A percentile compares a stretch with the other conserved stretches of the same genome.
Conservation (phyloP, 2,329 filamentous ascomycete species). For the Thelonectria olida region DNA sequence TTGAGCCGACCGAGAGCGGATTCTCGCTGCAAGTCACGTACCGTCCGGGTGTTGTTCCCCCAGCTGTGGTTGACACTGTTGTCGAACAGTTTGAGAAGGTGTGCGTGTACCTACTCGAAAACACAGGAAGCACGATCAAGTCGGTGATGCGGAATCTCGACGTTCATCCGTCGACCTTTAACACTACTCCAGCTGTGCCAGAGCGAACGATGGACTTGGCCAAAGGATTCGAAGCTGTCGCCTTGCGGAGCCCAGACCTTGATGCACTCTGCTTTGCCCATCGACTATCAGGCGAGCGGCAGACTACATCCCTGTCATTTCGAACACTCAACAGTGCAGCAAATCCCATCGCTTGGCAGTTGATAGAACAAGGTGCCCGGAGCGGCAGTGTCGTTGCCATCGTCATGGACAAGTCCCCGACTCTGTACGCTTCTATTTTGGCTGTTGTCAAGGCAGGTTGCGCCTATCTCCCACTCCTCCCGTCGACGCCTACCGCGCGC, state of each 20-base stretch:
- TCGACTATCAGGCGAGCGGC: constrained; percentile 33
- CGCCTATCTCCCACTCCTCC: constrained; percentile 82
- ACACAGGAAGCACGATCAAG: constrained; percentile 33
- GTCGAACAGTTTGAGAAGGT: constrained; percentile 69
- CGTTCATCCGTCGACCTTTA: constrained; percentile 58
- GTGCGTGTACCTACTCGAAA: constrained; percentile 42
- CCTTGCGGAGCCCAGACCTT: constrained; percentile 56
- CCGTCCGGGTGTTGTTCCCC: constrained; percentile 59
- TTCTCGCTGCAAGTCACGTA: constrained; percentile 59
- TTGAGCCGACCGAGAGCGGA: constrained; percentile 66
- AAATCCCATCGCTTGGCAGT: constrained; percentile 67
- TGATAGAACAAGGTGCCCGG: constrained; percentile 58
- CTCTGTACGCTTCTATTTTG: constrained; percentile 78
- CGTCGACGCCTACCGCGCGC: constrained; percentile 72
- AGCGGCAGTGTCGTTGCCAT: constrained; percentile 73
- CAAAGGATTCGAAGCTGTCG: constrained; percentile 63
- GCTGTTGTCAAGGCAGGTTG: constrained; percentile 78
- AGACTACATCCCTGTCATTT: constrained; percentile 67
- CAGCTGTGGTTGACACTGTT: constrained; percentile 64
- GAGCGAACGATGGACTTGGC: constrained; percentile 56
- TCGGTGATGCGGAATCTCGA: constrained; percentile 37
- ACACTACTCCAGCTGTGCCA: constrained; percentile 48
- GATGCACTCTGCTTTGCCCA: constrained; percentile 73
- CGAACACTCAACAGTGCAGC: constrained; percentile 68
- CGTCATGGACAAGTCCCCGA: constrained; percentile 78